phyloP scores from a whole-genome alignment of 2,329 filamentous ascomycete genomes.

The Pochonia chlamydosporia region DNA sequence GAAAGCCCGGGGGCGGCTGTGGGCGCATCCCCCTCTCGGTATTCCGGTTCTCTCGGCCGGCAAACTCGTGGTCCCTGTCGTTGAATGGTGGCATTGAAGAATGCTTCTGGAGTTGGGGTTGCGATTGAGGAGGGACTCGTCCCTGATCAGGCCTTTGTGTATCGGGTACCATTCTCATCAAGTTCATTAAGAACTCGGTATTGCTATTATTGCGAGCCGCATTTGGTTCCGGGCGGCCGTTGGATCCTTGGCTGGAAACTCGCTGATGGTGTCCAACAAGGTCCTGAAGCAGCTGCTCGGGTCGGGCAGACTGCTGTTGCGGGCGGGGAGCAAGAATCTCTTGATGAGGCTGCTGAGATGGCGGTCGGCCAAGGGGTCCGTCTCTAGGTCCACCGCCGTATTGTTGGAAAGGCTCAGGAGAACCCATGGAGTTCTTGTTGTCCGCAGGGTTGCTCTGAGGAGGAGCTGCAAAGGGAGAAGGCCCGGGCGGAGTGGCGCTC shows the following conservation, averaged over 20 bases:
- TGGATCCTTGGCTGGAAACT: conserved; percentile 43
- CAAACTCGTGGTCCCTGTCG: conserved; percentile 44
- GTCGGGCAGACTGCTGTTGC: conserved; percentile 44
- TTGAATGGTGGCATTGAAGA: conserved; percentile 40
- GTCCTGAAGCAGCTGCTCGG: conserved; percentile 57
- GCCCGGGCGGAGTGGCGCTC: conserved; percentile 38
- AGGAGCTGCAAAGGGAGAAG: conserved; percentile 37
- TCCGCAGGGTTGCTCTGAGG: conserved; percentile 23
- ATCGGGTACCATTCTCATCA: conserved; percentile 60
- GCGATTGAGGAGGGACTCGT: conserved; percentile 10
- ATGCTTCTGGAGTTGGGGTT: conserved; percentile 21
- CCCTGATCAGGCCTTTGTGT: conserved; percentile 44
- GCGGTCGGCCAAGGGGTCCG: conserved; percentile 34
- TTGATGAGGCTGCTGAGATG: conserved; percentile 34
- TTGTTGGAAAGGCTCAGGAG: conserved; percentile 43
- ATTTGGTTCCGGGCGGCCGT: conserved; percentile 37
- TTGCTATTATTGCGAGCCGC: conserved; percentile 52
- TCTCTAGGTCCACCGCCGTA: conserved; percentile 41
- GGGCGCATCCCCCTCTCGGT: conserved; percentile 36
- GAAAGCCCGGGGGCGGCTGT: conserved; percentile 43
- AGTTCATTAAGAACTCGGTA: conserved; percentile 77
- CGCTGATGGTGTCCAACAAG: conserved; percentile 54
- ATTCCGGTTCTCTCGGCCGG: conserved; percentile 24
- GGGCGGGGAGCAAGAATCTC: conserved; percentile 49
- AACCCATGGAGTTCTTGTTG: conserved; percentile 34